Percentiles rank a stretch among this genome's conserved stretches.
These are phyloP conservation scores for Penicillium subrubescens DNA, from an alignment of 495 filamentous ascomycete species.

Conservation along the genomic window DNA sequence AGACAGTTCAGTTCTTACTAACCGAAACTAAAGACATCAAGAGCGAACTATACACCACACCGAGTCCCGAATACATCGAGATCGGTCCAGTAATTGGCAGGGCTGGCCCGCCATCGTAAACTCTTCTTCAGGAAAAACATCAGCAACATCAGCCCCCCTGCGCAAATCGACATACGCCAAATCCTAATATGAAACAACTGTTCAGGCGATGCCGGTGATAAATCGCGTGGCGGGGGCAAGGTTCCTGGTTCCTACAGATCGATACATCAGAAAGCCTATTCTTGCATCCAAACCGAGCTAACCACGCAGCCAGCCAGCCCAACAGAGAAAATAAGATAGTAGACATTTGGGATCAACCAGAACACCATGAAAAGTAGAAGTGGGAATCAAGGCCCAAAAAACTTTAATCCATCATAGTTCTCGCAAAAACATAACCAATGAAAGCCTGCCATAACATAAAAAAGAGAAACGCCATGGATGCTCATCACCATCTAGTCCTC, in stretches of 20 bases:
- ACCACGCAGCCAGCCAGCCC: slow-evolving; percentile 3
- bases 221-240: slow-evolving; percentile 26
- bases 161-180: background rate
- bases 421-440: slow-evolving; percentile 2
- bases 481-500: slow-evolving; percentile 65
- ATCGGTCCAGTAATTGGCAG: background rate
- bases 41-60: background rate
- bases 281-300: slow-evolving; percentile 9
- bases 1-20: background rate
- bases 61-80: background rate
- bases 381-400: background rate
- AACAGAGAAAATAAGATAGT: background rate
- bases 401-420: background rate
- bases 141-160: slow-evolving; percentile 4
- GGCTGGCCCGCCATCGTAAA: slow-evolving; percentile 3
- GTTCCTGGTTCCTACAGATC: slow-evolving; percentile 12
- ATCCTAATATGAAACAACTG: background rate
- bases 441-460: slow-evolving; percentile 3
- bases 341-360: background rate
- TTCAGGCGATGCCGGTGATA: slow-evolving; percentile 19
- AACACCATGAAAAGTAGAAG: background rate
- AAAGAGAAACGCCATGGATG: slow-evolving; percentile 21
- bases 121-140: background rate
- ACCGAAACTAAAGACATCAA: background rate
- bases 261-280: slow-evolving; percentile 37